phyloP scores from a whole-genome alignment of 352 stramenopile species.

The Globisporangium viniferum region DNA sequence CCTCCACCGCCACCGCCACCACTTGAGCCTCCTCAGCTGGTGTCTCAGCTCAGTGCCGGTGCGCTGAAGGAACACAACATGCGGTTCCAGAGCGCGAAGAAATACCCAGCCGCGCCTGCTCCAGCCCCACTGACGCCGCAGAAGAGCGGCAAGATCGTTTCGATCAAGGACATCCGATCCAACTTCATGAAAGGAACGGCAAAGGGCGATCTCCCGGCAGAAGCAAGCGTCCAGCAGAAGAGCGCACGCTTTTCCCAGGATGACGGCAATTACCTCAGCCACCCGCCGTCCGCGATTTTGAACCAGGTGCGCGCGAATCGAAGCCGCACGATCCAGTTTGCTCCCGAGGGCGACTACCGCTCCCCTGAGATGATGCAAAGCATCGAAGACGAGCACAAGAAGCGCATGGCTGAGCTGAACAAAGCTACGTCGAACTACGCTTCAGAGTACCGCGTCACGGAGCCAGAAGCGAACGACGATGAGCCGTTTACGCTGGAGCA shows the following conservation, averaged over 20 bases:
- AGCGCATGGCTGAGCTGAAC: conserved; percentile 35
- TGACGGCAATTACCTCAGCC: conserved; percentile 23
- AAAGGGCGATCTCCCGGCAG: conserved; percentile 13
- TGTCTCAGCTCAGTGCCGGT: conserved; percentile 9
- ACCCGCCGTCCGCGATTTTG: conserved; percentile 40
- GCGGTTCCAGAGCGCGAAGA: conserved; percentile 9
- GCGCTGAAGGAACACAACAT: conserved; percentile 10
- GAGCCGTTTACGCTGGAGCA: conserved; percentile 18
- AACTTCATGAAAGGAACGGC: conserved; percentile 17
- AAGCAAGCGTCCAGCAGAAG: not conserved
- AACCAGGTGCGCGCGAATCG: conserved; percentile 47
- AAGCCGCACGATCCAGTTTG: conserved; percentile 35
- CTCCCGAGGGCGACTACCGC: conserved; percentile 29
- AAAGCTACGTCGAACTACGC: conserved; percentile 8
- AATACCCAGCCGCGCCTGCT: not conserved
- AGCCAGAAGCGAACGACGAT: conserved; percentile 16
- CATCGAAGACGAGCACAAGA: conserved; percentile 43
- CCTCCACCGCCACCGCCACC: conserved; percentile 8
- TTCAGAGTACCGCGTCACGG: conserved; percentile 6
- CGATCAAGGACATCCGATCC: conserved; percentile 32
- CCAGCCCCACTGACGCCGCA: conserved; percentile 3
- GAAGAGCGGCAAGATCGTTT: conserved; percentile 32
- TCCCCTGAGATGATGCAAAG: conserved; percentile 28
- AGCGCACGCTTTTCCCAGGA: conserved; percentile 11
- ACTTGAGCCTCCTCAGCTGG: not conserved